phyloP scores from a whole-genome alignment of 352 stramenopile species.

The Globisporangium ultimum region DNA sequence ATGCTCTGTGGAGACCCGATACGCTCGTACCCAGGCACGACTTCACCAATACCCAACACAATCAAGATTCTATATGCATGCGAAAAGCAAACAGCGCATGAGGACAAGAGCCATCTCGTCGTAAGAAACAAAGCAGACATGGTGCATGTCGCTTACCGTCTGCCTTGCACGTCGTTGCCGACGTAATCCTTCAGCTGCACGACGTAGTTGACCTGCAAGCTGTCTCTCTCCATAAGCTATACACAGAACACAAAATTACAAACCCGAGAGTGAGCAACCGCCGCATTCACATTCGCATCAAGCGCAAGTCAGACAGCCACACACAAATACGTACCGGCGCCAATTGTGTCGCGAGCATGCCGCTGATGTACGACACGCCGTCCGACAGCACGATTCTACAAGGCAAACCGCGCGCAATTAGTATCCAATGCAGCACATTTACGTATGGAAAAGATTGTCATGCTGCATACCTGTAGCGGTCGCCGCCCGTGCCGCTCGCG shows the following conservation, averaged over 20 bases:
- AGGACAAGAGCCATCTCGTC: neutral
- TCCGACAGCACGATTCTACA: constrained; percentile 77
- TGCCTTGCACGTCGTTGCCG: constrained; percentile 79
- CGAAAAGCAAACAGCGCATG: neutral
- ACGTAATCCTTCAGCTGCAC: constrained; percentile 84
- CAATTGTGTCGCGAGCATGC: constrained; percentile 84
- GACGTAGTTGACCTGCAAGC: constrained; percentile 80
- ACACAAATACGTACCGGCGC: constrained; percentile 40
- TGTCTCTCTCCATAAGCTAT: constrained; percentile 81
- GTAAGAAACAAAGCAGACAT: neutral
- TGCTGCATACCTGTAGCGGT: constrained; percentile 61
- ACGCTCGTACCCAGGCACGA: constrained; percentile 67
- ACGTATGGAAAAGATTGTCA: neutral
- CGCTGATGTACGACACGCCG: constrained; percentile 77
- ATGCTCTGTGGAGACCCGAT: constrained; percentile 78
- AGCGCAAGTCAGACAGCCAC: too few relatives aligned
- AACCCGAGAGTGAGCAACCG: neutral
- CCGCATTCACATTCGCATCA: neutral
- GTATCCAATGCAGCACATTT: neutral
- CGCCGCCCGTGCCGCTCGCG: constrained; percentile 58
- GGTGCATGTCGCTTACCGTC: constrained; percentile 23
- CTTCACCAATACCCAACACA: constrained; percentile 76
- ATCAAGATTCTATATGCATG: constrained; percentile 63
- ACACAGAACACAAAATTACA: neutral
- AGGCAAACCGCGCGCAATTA: neutral